Base-by-base conservation (phyloP, 139 green algal species). In the Auxenochlorella pyrenoidosa region DNA sequence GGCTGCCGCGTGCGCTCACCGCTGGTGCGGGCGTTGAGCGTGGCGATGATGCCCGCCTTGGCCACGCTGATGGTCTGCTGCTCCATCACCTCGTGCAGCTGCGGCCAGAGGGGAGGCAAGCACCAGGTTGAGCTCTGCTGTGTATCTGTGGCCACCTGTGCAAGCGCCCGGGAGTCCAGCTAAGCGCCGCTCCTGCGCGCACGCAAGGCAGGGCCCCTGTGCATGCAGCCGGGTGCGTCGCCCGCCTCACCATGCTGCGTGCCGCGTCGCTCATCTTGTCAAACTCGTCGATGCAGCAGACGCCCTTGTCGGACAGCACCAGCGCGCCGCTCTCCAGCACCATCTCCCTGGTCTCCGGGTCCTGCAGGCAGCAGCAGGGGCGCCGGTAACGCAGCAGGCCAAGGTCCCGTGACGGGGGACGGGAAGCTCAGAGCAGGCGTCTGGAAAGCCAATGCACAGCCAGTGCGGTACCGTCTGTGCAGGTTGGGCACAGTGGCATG, bases 231-330 rank as follows among this genome's bases (percentile, higher is more conserved):
- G 2, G 18, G 54, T 2, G 16, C 2, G 13, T 8, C 54, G 0
- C 38, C 3, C 41, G 41, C 70, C 86, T 77, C 86, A 96, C 91
- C 95, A 98, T 98, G 88, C 89, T 95, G 44, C 98, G 91, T 16
- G 96, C 96, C n/a, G 89, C 89, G 38, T 99, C 97, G 85, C 91
- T 96, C 95, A 99, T 99, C 93, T 99, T 99, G 94, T 99, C 97
- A 90, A 99, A 99, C 94, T 99, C 97, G 89, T 99, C 97, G 88
- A 99, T 99, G 94, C 96, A 99, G 95, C 97, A 99, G 28, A 99
- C 92, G 86, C 97, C 97, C 38, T 47, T 44, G 90, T 99, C 97
- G 77, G 88, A 95, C 65, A 99, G 94, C 87, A 99, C 98, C 81
- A 99, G 93, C 24, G 97, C 97, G 41, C 97, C 98, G 38, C 90